A percentile compares a stretch with the other conserved stretches of the same genome.
These are phyloP conservation scores for Euphorbia corollata DNA, from an alignment of 441 rosid species.

Conservation along the genomic window DNA sequence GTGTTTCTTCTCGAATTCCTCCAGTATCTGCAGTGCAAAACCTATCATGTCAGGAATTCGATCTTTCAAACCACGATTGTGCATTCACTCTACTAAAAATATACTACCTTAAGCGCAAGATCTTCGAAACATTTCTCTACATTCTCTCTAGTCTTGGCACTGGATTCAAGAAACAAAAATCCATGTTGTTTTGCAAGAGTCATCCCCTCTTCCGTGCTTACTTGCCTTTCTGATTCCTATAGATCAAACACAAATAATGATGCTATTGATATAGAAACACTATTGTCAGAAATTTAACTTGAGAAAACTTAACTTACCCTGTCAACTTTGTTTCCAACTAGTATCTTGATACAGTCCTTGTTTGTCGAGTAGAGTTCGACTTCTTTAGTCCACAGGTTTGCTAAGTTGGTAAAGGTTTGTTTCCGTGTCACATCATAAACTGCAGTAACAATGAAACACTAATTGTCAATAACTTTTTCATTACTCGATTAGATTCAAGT, in stretches of 20 bases:
- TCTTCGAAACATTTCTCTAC: constrained; percentile 52
- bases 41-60: background rate
- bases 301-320: constrained; percentile 25
- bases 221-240: constrained; percentile 50
- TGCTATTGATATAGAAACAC: background rate
- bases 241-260: constrained; percentile 1
- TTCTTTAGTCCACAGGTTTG: constrained; percentile 50
- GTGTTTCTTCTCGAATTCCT: constrained; percentile 20
- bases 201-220: constrained; percentile 46
- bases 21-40: constrained; percentile 11
- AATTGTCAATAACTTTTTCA: background rate
- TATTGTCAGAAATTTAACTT: background rate
- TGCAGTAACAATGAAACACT: constrained; percentile 16
- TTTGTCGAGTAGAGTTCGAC: constrained; percentile 44
- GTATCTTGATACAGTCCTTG: constrained; percentile 43
- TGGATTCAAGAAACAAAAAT: constrained; percentile 48
- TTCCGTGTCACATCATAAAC: constrained; percentile 44
- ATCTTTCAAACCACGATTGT: background rate
- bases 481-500: too few relatives aligned
- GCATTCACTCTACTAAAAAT: background rate
- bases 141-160: constrained; percentile 50
- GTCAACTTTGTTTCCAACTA: constrained; percentile 50
- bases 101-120: constrained; percentile 31
- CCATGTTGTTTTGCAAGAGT: constrained; percentile 46
- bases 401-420: constrained; percentile 42